A percentile compares a stretch with the other conserved stretches of the same genome.
Evolutionary conservation across 1,284 basidiomycete genomes (phyloP).

Genomic region (Naganishia sp.): DNA sequence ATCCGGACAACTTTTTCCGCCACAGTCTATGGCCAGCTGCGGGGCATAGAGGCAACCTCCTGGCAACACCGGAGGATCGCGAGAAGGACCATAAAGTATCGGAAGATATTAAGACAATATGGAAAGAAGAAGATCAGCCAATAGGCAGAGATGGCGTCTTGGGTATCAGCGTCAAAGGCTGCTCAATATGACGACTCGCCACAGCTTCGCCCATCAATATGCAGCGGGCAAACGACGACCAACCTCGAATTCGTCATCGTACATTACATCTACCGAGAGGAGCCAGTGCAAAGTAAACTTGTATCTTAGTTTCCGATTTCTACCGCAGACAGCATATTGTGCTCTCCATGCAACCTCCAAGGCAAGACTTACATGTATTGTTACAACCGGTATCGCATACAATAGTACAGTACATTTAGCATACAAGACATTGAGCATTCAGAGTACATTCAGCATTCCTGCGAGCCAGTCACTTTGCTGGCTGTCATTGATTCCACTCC

Average conservation of each 20-base stretch:
- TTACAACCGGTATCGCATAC: too few relatives aligned
- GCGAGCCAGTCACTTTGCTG: too few relatives aligned
- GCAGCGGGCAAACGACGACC: too few relatives aligned
- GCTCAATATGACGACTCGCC: background rate
- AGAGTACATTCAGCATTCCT: too few relatives aligned
- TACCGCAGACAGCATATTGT: too few relatives aligned
- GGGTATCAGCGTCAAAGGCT: conserved; percentile 3
- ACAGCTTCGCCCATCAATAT: too few relatives aligned
- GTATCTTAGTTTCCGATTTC: too few relatives aligned
- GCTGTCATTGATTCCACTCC: too few relatives aligned
- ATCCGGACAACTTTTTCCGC: conserved; percentile 70
- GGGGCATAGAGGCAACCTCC: conserved; percentile 15
- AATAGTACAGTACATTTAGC: too few relatives aligned
- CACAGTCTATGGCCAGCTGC: conserved; percentile 68
- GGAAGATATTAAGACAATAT: conserved; percentile 12
- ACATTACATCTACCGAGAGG: background rate
- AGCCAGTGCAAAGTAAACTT: background rate
- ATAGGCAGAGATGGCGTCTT: conserved; percentile 21
- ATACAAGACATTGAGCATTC: too few relatives aligned
- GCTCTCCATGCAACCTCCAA: too few relatives aligned
- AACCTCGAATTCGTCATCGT: background rate
- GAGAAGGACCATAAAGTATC: conserved; percentile 4
- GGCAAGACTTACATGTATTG: too few relatives aligned
- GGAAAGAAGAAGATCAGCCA: conserved; percentile 22
- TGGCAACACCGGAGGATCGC: conserved; percentile 4